Evolutionary conservation across 371 early-diverging fungal genomes (phyloP).

Genomic region (Polyrhizophydium stewartii): DNA sequence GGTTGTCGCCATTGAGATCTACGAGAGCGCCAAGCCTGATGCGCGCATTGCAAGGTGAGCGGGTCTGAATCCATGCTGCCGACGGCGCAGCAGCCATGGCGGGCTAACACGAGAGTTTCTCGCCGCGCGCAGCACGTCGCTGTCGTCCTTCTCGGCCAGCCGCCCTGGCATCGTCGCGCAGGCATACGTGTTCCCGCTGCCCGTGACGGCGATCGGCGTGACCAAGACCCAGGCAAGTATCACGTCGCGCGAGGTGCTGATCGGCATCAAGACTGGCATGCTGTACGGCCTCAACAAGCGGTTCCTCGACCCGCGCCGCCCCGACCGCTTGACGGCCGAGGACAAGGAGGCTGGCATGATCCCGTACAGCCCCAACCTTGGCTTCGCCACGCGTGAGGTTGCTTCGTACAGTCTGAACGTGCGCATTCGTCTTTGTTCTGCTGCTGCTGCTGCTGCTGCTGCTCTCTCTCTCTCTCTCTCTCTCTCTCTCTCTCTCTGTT

Average conservation of each 20-base stretch:
- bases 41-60: constrained; percentile 62
- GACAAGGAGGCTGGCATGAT: constrained; percentile 78
- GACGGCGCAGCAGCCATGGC: too few species aligned
- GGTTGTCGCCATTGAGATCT: constrained; percentile 76
- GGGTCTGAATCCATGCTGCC: too few species aligned
- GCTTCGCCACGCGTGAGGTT: constrained; percentile 67
- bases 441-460: too few species aligned
- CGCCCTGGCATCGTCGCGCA: constrained; percentile 71
- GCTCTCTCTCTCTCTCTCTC: not conserved
- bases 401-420: constrained; percentile 68
- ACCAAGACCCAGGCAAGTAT: constrained; percentile 83
- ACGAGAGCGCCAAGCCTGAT: constrained; percentile 74
- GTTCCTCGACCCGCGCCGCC: constrained; percentile 80
- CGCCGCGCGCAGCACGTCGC: not conserved
- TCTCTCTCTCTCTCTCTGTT: not conserved
- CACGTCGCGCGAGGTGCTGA: constrained; percentile 77
- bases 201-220: constrained; percentile 64
- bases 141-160: constrained; percentile 60
- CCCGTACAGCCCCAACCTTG: constrained; percentile 69
- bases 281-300: constrained; percentile 73
- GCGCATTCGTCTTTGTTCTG: constrained; percentile 5
- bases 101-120: too few species aligned
- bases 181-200: constrained; percentile 61
- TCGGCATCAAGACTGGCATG: constrained; percentile 67
- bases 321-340: constrained; percentile 42